Conservation (phyloP, 139 green algal genomes). For the Tetraselmis chui region DNA sequence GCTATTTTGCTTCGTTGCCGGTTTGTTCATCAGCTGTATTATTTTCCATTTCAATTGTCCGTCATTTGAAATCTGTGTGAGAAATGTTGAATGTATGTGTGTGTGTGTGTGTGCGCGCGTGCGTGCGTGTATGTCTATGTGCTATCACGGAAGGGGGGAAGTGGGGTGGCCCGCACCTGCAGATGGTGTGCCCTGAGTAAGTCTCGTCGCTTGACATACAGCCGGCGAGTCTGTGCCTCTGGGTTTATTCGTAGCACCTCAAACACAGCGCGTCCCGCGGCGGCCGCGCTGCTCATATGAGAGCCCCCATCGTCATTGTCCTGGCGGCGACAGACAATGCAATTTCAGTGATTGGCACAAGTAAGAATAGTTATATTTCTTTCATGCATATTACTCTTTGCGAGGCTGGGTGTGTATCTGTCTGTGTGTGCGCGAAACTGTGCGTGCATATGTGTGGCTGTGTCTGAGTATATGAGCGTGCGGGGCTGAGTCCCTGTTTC, state of each 20-base stretch:
- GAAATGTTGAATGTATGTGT: too few relatives aligned
- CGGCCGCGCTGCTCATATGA: not conserved
- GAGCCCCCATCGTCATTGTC: not conserved
- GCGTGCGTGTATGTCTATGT: too few relatives aligned
- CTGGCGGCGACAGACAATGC: not conserved
- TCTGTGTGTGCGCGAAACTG: not conserved
- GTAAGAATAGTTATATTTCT: not conserved
- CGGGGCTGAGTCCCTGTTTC: not conserved
- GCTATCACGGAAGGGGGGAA: too few relatives aligned
- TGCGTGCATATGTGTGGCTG: not conserved
- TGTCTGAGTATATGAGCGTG: too few relatives aligned
- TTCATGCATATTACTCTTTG: not conserved
- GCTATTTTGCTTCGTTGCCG: too few relatives aligned
- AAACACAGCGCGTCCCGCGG: not conserved
- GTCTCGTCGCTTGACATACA: constrained; percentile 74
- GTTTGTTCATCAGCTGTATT: too few relatives aligned
- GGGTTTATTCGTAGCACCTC: constrained; percentile 65
- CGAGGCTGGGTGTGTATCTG: not conserved
- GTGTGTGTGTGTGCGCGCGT: too few relatives aligned
- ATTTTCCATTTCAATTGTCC: too few relatives aligned
- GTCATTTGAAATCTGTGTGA: too few relatives aligned
- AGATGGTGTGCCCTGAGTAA: constrained; percentile 72
- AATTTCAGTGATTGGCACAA: not conserved
- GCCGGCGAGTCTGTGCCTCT: constrained; percentile 43
- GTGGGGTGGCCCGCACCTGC: constrained; percentile 23